Base-by-base conservation (phyloP, 2,329 filamentous ascomycete species). In the Cadophora malorum region DNA sequence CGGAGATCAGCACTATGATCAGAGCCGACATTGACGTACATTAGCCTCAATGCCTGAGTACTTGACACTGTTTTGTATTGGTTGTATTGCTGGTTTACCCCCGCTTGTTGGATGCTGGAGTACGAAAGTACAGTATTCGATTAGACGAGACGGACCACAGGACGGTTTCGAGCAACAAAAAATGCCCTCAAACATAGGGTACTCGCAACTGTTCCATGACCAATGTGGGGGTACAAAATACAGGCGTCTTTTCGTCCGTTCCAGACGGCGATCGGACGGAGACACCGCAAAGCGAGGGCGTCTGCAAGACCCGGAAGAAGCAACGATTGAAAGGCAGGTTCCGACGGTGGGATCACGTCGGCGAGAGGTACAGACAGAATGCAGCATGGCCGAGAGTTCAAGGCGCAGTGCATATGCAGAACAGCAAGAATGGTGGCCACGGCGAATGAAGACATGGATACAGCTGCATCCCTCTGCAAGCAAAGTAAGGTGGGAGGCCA, bases 371-470 rank as follows among this genome's bases (percentile, higher is more conserved):
- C 52, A 55, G 25, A 55, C 52, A 55, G 25, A 28, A 55, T 55
- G 31, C 23, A 35, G 55, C n/a, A 58, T 58, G 19, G 55, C 33
- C 35, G 5, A 38, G 21, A 21, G 35, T 14, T 4, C n/a, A 38
- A 59, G 33, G 56, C 35, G 56, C 56, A 38, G n/a, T 59, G 56
- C 35, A 45, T 59, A 59, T 41, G 56, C 56, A 59, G 56, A 59
- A 59, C n/a, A 38, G 53, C 53, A 31, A 56, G 31, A 31, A 38
- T 56, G 19, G 16, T 12, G 28, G 31, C 53, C 53, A 19, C 53
- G 28, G 21, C 31, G 28, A 33, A 33, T 21, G 55, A 38, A 58
- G n/a, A 38, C 10, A 38, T 23, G 33, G 33, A 28, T 35, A 35
- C 10, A 21, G 28, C 7, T 49, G n/a, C 45, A 49, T 49, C 5